Evolutionary conservation across 2,329 filamentous ascomycete species (phyloP), one percentile per base, ranked within the genome.

Genomic region (Colletotrichum higginsianum): DNA sequence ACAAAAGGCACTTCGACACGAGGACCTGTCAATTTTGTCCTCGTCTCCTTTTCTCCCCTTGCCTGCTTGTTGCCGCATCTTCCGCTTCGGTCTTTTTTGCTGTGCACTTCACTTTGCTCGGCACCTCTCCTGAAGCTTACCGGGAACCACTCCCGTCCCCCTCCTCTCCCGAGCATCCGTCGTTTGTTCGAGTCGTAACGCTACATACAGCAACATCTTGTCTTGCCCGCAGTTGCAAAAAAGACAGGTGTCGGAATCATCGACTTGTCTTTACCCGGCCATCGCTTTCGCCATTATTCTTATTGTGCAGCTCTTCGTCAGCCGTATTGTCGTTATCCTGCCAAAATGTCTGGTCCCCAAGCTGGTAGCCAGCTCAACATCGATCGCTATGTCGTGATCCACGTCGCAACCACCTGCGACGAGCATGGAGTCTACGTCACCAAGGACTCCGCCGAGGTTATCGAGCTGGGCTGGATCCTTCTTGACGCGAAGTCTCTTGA

Each of bases 391-490:
- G 93, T 98, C 76, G 94, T 99, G 80, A 98, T 98, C 82, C 96
- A 99, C 84, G 96, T 98, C 80, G 96, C 96, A 75, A 99, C 96
- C 46, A 99, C 96, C 77, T 99, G 96, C 85, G 96, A 99, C 83
- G 96, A 99, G 84, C 96, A 99, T 85, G 96, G 96, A 74, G 96
- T 99, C 76, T 99, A 99, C 84, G 96, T 99, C 71, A 99, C 96
- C 72, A 98, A 98, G 85, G 96, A 99, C 85, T 98, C 96, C 71
- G 96, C 96, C 74, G 96, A 99, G 86, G 96, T 99, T 76, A 99
- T 99, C 83, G 96, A 99, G 89, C 89, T 99, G 81, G 96, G 96
- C 75, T 99, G 96, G 96, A 98, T 98, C 80, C 86, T 99, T 79
- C 88, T 98, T 74, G 95, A 98, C 82, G 93, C 94, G 76, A 96